A percentile compares a stretch with the other conserved stretches of the same genome.
Evolutionary conservation across 306 rosid genomes (phyloP).

Genomic region (Alnus glutinosa): DNA sequence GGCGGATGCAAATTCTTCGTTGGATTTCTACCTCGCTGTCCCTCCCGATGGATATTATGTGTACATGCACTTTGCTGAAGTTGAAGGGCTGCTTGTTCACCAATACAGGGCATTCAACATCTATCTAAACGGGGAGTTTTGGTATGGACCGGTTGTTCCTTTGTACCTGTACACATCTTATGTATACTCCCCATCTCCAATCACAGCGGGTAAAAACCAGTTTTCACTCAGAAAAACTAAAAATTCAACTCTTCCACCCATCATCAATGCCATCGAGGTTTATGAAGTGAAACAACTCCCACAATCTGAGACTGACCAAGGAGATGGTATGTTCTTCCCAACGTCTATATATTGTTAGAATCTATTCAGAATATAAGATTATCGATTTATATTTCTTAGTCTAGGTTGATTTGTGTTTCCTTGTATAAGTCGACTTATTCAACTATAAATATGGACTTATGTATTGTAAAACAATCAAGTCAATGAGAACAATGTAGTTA

Average conservation of each 20-base stretch:
- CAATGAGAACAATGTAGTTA: too few relatives aligned
- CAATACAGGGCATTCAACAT: constrained; percentile 45
- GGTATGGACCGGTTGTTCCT: constrained; percentile 31
- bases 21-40: too few relatives aligned
- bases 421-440: too few relatives aligned
- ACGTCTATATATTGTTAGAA: too few relatives aligned
- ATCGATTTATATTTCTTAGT: too few relatives aligned
- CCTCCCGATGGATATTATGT: constrained; percentile 10
- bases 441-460: too few relatives aligned
- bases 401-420: too few relatives aligned
- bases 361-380: too few relatives aligned
- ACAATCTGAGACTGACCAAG: constrained; percentile 36
- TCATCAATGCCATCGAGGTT: constrained; percentile 53
- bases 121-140: constrained; percentile 31
- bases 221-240: constrained; percentile 30
- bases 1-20: too few relatives aligned
- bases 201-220: too few relatives aligned
- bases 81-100: constrained; percentile 24
- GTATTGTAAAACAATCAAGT: too few relatives aligned
- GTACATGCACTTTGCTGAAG: constrained; percentile 68
- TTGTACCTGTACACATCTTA: constrained; percentile 9
- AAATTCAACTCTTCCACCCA: constrained; percentile 52
- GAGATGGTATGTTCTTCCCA: constrained; percentile 39
- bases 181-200: too few relatives aligned
- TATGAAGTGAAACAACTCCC: constrained; percentile 31